Conservation (phyloP, 345 rosid genomes). For the Rhodomyrtus tomentosa region DNA sequence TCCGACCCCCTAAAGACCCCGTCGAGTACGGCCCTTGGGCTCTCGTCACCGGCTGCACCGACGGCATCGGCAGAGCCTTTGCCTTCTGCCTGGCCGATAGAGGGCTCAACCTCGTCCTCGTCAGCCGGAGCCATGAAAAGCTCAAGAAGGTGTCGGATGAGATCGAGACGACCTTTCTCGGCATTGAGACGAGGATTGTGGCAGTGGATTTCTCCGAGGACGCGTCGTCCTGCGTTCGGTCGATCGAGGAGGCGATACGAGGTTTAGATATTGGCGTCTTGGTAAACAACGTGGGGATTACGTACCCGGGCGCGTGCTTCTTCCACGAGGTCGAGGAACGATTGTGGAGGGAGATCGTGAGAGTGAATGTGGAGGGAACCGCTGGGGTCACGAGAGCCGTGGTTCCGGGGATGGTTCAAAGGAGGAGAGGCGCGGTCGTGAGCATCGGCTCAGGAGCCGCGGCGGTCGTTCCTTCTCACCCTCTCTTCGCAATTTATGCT, state of each 20-base stretch:
- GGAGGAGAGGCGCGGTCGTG: slow-evolving; percentile 71
- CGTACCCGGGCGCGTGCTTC: slow-evolving; percentile 63
- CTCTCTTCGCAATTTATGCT: slow-evolving; percentile 76
- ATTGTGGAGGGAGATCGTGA: slow-evolving; percentile 49
- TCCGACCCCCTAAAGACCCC: slow-evolving; percentile 36
- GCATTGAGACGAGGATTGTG: slow-evolving; percentile 26
- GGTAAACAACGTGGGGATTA: slow-evolving; percentile 78
- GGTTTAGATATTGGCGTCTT: slow-evolving; percentile 61
- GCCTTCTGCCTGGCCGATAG: slow-evolving; percentile 44
- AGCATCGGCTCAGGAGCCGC: slow-evolving; percentile 81
- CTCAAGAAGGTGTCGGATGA: slow-evolving; percentile 28
- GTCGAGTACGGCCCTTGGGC: slow-evolving; percentile 78
- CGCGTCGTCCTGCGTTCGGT: background rate
- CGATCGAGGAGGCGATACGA: slow-evolving; percentile 34
- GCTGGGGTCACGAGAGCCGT: slow-evolving; percentile 52
- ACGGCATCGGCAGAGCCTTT: slow-evolving; percentile 80
- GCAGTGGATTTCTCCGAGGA: slow-evolving; percentile 43
- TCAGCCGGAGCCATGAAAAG: slow-evolving; percentile 47
- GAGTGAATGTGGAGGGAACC: slow-evolving; percentile 57
- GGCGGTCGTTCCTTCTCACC: slow-evolving; percentile 86
- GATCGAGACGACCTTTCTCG: slow-evolving; percentile 24
- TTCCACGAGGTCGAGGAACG: slow-evolving; percentile 76
- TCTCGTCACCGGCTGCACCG: slow-evolving; percentile 74
- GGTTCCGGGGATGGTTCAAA: slow-evolving; percentile 43
- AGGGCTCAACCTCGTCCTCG: slow-evolving; percentile 61